Evolutionary conservation across 2,329 filamentous ascomycete species (phyloP).

Genomic region (Alternaria triticina): DNA sequence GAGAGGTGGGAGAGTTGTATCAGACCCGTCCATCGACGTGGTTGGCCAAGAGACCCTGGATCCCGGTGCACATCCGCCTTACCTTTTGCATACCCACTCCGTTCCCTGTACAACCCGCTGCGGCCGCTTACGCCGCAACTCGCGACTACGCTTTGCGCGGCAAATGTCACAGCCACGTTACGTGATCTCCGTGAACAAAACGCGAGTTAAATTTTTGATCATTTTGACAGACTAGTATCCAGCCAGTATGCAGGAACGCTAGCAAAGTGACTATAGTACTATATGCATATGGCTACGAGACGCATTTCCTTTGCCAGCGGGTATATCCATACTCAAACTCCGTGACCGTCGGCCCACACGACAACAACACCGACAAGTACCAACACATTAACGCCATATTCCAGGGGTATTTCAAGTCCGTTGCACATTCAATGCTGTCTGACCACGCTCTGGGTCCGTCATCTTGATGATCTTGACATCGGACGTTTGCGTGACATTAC

Average conservation of each 20-base stretch:
- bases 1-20: constrained; percentile 14
- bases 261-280: neutral
- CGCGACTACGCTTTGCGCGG: constrained; percentile 11
- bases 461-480: constrained; percentile 83
- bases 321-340: constrained; percentile 26
- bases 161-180: neutral
- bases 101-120: constrained; percentile 19
- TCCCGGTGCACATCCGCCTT: constrained; percentile 16
- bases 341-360: neutral
- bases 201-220: neutral
- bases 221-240: neutral
- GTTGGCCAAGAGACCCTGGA: constrained; percentile 20
- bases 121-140: constrained; percentile 16
- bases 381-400: neutral
- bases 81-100: constrained; percentile 9
- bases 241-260: neutral
- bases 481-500: constrained; percentile 50
- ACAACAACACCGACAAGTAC: neutral
- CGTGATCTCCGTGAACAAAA: neutral
- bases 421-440: constrained; percentile 50
- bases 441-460: constrained; percentile 60
- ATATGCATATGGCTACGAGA: neutral
- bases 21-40: constrained; percentile 17
- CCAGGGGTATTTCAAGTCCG: constrained; percentile 4
- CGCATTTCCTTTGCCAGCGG: constrained; percentile 17